Base-by-base conservation (phyloP, 208 protist genomes). In the Naegleria fowleri region DNA sequence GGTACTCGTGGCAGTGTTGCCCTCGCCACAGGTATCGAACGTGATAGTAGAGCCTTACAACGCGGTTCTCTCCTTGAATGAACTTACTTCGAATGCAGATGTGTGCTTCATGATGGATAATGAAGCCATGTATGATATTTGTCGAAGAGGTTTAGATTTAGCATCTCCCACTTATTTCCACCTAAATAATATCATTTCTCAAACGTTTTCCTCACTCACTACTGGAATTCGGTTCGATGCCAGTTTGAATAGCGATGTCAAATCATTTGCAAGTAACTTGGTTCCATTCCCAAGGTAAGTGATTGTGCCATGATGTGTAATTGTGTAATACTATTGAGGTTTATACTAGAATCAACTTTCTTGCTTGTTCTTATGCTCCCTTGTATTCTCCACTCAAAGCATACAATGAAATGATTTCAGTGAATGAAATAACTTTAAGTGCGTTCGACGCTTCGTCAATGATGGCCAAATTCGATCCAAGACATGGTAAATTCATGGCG, bases 41-140 rank as follows among this genome's bases (percentile, higher is more conserved):
- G 94, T 97, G 84, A 97, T 99, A 40, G 97, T 99, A 41, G 98
- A 99, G 94, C 98, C 98, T 33, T 99, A 99, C 97, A 99, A 99
- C 96, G 95, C 94, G 52, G 96, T 99, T 39, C 95, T 99, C n/a
- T 96, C 96, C 51, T 98, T 95, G 38, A 97, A 99, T 95, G 95
- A 97, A 25, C 94, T 98, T 40, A 92, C 98, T 19, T 97, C 99
- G 94, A 94, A 98, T 96, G 95, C 97, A 84, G 97, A 98, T 91
- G 95, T 97, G 83, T 91, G 96, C 19, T 96, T 98, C 92, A 97
- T 98, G 94, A 92, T 99, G 59, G 98, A 99, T 93, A 99, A 99
- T 93, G 97, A 99, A 94, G 96, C 98, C 16, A 95, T 98, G 86
- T 99, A 98, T 92, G 97, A 99, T 93, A 97, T 99, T 91, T 98